Percentiles rank a stretch among this genome's conserved stretches.
Conservation (phyloP, 768 basidiomycete species). For the Lactarius psammicola region DNA sequence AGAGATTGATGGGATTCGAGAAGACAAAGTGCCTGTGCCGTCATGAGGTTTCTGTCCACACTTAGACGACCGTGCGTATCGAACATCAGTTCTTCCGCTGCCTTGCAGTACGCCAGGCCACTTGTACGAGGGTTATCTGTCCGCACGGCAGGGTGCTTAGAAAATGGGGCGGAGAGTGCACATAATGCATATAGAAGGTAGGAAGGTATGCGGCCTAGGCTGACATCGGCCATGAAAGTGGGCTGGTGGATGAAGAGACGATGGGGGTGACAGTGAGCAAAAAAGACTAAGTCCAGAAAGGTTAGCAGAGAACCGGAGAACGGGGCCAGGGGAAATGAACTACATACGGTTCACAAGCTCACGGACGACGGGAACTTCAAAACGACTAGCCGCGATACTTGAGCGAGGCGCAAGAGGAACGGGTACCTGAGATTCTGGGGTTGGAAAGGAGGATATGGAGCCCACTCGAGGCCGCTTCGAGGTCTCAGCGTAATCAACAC, state of each 20-base stretch:
- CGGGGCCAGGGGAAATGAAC: neutral
- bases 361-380: constrained; percentile 28
- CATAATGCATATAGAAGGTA: constrained; percentile 74
- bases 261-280: constrained; percentile 77
- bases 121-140: constrained; percentile 45
- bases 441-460: constrained; percentile 10
- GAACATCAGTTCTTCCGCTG: constrained; percentile 68
- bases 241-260: constrained; percentile 77
- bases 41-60: constrained; percentile 61
- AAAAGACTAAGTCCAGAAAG: constrained; percentile 56
- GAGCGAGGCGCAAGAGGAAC: neutral
- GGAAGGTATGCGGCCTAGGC: constrained; percentile 62
- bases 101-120: constrained; percentile 47
- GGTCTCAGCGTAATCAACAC: constrained; percentile 23
- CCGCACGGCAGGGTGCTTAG: constrained; percentile 60
- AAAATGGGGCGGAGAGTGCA: constrained; percentile 75
- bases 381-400: constrained; percentile 17
- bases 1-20: constrained; percentile 65
- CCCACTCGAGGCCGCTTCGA: constrained; percentile 19
- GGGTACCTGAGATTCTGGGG: constrained; percentile 8
- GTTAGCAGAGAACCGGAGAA: constrained; percentile 12
- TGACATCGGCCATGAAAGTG: constrained; percentile 65
- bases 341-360: constrained; percentile 29
- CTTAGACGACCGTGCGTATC: constrained; percentile 62
- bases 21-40: constrained; percentile 73